A percentile compares a stretch with the other conserved stretches of the same genome.
phyloP scores from a whole-genome alignment of 805 yeast species.

The Kuraishia molischiana region DNA sequence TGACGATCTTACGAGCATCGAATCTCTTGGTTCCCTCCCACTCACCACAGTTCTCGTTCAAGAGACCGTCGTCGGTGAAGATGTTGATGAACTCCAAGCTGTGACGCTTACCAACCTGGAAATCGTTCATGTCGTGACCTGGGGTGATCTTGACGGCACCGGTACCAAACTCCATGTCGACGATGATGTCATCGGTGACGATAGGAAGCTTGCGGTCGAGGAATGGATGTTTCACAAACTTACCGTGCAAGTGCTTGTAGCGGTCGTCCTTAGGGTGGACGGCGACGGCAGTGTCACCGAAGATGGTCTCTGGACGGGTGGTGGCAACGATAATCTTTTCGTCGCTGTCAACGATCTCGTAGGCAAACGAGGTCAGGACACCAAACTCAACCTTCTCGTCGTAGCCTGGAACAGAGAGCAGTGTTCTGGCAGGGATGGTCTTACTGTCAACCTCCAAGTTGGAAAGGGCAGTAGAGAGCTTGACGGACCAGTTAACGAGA shows the following conservation, averaged over 20 bases:
- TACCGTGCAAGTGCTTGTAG: slow-evolving; percentile 92
- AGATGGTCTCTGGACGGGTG: slow-evolving; percentile 96
- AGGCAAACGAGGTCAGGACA: slow-evolving; percentile 91
- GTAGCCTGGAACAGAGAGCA: slow-evolving; percentile 81
- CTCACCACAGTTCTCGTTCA: slow-evolving; percentile 91
- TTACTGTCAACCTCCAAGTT: slow-evolving; percentile 95
- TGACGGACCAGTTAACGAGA: slow-evolving; percentile 93
- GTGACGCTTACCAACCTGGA: slow-evolving; percentile 91
- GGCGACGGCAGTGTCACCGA: slow-evolving; percentile 97
- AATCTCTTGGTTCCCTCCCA: slow-evolving; percentile 89
- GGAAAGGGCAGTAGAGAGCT: slow-evolving; percentile 89
- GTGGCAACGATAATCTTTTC: slow-evolving; percentile 91
- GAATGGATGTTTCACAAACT: slow-evolving; percentile 85
- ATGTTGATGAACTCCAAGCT: slow-evolving; percentile 82
- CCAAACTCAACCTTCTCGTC: slow-evolving; percentile 91
- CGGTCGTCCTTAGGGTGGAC: slow-evolving; percentile 94
- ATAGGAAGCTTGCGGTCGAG: slow-evolving; percentile 80
- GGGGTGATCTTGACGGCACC: slow-evolving; percentile 99
- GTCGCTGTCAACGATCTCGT: slow-evolving; percentile 75
- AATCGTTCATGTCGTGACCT: slow-evolving; percentile 97
- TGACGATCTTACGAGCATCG: slow-evolving; percentile 82
- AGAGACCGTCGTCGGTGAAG: slow-evolving; percentile 81
- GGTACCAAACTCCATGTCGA: slow-evolving; percentile 98
- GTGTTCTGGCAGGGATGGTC: slow-evolving; percentile 74
- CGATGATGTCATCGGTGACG: slow-evolving; percentile 84